Conservation (phyloP, 176 grass and related monocot species). For the Ampelocalamus luodianensis region DNA sequence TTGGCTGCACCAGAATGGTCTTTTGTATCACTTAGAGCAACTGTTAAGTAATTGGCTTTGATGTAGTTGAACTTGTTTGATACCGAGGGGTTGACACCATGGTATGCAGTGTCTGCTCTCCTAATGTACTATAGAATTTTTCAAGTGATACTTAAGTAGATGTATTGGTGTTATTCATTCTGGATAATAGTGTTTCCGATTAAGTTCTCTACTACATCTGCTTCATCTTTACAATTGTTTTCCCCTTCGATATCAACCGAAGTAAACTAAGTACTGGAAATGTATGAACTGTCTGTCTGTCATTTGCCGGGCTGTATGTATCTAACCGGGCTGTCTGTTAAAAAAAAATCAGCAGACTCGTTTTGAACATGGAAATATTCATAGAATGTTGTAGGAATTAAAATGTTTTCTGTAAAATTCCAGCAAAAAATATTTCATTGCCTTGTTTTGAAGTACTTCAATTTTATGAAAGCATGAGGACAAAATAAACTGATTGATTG, state of each 20-base stretch:
- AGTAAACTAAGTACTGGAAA: background rate
- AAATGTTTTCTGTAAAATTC: background rate
- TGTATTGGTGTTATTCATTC: background rate
- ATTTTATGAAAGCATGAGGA: background rate
- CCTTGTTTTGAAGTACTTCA: background rate
- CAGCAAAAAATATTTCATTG: background rate
- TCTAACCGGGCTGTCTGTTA: background rate
- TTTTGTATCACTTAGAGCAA: slow-evolving; percentile 37
- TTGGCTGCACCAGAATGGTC: slow-evolving; percentile 8
- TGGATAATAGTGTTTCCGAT: background rate
- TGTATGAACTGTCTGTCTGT: background rate
- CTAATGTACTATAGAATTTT: slow-evolving; percentile 30
- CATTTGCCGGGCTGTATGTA: background rate
- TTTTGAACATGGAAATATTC: background rate
- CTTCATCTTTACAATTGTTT: background rate
- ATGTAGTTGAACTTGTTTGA: slow-evolving; percentile 31
- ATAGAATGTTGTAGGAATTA: background rate
- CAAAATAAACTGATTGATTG: background rate
- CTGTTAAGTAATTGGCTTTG: slow-evolving; percentile 15
- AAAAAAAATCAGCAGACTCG: background rate
- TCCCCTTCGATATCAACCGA: background rate
- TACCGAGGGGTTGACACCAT: background rate
- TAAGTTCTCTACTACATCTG: background rate
- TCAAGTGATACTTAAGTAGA: background rate
- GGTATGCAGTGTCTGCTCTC: slow-evolving; percentile 2